Conservation (phyloP, 768 basidiomycete species). For the Pulveroboletus sp. region DNA sequence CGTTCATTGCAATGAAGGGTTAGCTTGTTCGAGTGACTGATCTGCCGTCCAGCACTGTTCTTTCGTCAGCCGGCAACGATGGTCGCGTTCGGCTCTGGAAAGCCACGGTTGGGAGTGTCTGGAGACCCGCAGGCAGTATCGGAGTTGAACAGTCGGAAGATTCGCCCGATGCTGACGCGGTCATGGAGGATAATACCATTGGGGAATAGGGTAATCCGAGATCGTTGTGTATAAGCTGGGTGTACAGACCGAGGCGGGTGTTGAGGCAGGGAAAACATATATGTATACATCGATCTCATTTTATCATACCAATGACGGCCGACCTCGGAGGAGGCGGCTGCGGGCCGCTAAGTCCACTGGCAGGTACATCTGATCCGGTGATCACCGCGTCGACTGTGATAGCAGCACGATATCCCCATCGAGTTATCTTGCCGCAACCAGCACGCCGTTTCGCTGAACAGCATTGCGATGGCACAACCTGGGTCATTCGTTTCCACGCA, state of each 20-base stretch:
- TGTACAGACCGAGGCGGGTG: background rate
- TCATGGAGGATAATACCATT: conserved; percentile 41
- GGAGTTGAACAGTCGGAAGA: conserved; percentile 73
- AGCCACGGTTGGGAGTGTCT: conserved; percentile 76
- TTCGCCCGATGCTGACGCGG: conserved; percentile 38
- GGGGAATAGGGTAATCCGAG: conserved; percentile 27
- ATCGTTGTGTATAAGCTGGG: background rate
- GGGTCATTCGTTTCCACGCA: conserved; percentile 22
- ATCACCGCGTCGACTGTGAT: too few species aligned
- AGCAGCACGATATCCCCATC: background rate
- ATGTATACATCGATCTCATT: background rate
- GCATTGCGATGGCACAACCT: conserved; percentile 22
- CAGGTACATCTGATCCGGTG: too few species aligned
- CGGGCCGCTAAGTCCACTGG: too few species aligned
- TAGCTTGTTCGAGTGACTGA: conserved; percentile 1
- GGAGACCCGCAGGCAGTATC: conserved; percentile 79
- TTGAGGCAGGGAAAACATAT: background rate
- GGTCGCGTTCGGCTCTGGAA: conserved; percentile 84
- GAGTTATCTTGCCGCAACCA: background rate
- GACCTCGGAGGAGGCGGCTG: too few species aligned
- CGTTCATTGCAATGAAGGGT: background rate
- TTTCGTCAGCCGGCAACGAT: conserved; percentile 82
- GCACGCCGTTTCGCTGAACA: background rate
- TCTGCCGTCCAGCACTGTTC: conserved; percentile 55
- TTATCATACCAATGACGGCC: background rate